Evolutionary conservation across 495 filamentous ascomycete genomes (phyloP).

Genomic region (Aspergillus affinis): DNA sequence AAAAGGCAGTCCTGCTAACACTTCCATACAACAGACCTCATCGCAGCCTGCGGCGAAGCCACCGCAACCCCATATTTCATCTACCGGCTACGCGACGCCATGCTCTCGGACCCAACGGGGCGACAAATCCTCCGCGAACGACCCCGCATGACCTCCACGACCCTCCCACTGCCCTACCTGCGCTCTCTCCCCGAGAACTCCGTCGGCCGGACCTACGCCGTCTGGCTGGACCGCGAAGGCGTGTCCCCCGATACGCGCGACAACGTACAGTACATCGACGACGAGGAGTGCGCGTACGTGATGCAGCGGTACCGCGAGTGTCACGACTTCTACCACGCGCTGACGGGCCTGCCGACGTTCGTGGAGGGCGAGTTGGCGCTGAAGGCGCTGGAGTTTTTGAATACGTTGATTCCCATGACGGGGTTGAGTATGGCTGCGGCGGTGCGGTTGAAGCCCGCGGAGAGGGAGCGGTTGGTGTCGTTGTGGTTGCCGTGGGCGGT

Average conservation of each 20-base stretch:
- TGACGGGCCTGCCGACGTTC: constrained; percentile 89
- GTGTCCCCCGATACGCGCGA: constrained; percentile 88
- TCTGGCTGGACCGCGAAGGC: constrained; percentile 88
- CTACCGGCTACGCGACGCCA: constrained; percentile 83
- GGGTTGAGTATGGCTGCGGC: constrained; percentile 74
- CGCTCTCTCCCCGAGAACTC: constrained; percentile 69
- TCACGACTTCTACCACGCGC: constrained; percentile 97
- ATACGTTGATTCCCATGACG: constrained; percentile 93
- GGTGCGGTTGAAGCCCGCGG: constrained; percentile 69
- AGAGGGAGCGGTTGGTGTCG: constrained; percentile 68
- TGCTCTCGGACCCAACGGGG: constrained; percentile 82
- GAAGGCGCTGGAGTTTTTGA: constrained; percentile 95
- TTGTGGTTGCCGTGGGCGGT: constrained; percentile 91
- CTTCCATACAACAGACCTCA: constrained; percentile 63
- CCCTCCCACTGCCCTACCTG: constrained; percentile 68
- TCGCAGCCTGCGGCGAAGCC: constrained; percentile 88
- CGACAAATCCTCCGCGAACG: constrained; percentile 88
- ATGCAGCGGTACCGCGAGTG: constrained; percentile 98
- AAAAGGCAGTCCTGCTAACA: constrained; percentile 13
- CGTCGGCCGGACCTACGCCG: constrained; percentile 80
- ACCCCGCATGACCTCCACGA: constrained; percentile 81
- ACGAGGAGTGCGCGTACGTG: constrained; percentile 93
- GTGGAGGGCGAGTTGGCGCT: constrained; percentile 91
- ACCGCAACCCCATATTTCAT: constrained; percentile 96
- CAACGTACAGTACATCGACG: constrained; percentile 83